Percentiles rank a stretch among this genome's conserved stretches.
phyloP scores from a whole-genome alignment of 2,329 filamentous ascomycete species.

The Cladophialophora bantiana region DNA sequence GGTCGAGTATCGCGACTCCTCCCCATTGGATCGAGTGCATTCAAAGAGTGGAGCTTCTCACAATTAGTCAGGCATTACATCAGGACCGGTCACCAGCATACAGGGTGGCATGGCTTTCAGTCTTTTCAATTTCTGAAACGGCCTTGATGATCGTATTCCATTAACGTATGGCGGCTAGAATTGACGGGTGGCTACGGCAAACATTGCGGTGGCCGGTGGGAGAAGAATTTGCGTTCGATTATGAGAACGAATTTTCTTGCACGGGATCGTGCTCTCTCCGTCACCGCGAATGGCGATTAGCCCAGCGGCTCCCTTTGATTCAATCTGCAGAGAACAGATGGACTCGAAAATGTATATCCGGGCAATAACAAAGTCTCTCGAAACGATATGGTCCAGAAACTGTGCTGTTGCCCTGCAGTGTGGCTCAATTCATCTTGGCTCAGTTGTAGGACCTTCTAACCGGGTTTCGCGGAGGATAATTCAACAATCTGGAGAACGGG shows the following conservation, averaged over 20 bases:
- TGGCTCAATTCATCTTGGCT: background rate
- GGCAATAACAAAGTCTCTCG: background rate
- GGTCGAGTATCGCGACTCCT: background rate
- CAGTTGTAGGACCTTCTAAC: background rate
- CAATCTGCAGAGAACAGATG: background rate
- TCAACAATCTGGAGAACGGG: background rate
- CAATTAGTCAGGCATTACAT: background rate
- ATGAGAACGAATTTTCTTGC: background rate
- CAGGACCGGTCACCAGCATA: background rate
- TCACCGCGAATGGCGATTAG: background rate
- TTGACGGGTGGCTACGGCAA: background rate
- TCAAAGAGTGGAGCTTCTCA: background rate
- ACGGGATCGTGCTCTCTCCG: background rate
- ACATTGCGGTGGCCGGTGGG: background rate
- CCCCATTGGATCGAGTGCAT: background rate
- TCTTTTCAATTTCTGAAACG: background rate
- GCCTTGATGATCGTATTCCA: background rate
- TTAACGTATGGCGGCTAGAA: background rate
- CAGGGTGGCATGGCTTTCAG: background rate
- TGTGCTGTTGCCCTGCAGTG: background rate
- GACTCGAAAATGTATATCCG: background rate
- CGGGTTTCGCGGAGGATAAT: background rate
- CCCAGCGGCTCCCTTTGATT: background rate
- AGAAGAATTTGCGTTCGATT: background rate
- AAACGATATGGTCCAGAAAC: background rate